Percentiles rank a stretch among this genome's conserved stretches.
Evolutionary conservation across 2,329 filamentous ascomycete species (phyloP).

Genomic region (Teratosphaeria viscida): DNA sequence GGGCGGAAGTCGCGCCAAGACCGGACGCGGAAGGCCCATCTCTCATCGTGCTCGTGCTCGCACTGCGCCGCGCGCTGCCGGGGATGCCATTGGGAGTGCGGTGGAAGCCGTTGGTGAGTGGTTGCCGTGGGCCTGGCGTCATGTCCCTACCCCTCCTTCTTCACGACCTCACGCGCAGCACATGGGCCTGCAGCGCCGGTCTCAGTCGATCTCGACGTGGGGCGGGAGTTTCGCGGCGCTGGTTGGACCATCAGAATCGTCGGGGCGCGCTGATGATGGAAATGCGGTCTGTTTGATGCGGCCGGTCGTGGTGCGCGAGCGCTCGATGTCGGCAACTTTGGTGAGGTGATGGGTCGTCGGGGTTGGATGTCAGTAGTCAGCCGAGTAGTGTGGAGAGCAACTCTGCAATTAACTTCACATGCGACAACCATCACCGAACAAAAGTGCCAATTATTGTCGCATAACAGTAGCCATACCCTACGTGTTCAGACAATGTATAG

Average conservation of each 20-base stretch:
- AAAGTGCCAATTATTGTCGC: not conserved
- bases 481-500: not conserved
- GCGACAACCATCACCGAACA: not conserved
- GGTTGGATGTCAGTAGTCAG: not conserved
- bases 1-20: conserved; percentile 19
- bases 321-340: not conserved
- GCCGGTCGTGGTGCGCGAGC: not conserved
- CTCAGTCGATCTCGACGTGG: conserved; percentile 8
- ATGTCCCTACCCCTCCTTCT: conserved; percentile 11
- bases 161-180: conserved; percentile 6
- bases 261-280: conserved; percentile 11
- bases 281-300: conserved; percentile 6
- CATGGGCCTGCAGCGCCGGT: conserved; percentile 8
- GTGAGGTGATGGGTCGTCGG: conserved; percentile 3
- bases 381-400: not conserved
- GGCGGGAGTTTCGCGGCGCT: conserved; percentile 5
- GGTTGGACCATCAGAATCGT: conserved; percentile 14
- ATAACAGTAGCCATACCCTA: not conserved
- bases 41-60: conserved; percentile 32
- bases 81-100: conserved; percentile 28
- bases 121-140: conserved; percentile 31
- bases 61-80: conserved; percentile 30
- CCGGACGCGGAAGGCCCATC: conserved; percentile 29
- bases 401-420: not conserved
- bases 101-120: conserved; percentile 21